Percentiles rank a stretch among this genome's conserved stretches.
Evolutionary conservation across 1,284 basidiomycete genomes (phyloP).

Genomic region (Trametes versicolor): DNA sequence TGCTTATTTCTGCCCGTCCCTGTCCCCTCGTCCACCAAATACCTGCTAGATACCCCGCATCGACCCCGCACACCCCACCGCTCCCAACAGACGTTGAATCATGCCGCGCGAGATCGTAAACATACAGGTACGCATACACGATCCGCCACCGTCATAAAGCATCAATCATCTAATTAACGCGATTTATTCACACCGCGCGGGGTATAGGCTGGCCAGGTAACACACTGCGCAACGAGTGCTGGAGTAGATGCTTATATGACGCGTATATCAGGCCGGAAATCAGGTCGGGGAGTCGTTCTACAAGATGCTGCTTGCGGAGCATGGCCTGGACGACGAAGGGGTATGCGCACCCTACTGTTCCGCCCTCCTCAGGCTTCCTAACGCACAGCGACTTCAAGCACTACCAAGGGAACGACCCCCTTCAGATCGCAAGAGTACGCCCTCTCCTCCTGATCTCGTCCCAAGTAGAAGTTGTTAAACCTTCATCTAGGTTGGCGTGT

Average conservation of each 20-base stretch:
- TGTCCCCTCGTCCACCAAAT: neutral
- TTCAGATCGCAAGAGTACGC: constrained; percentile 57
- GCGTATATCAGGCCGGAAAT: constrained; percentile 64
- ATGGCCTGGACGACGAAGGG: constrained; percentile 77
- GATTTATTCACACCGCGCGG: neutral
- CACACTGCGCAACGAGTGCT: neutral
- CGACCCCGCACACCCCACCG: neutral
- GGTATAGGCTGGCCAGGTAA: constrained; percentile 31
- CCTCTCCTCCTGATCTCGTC: constrained; percentile 9
- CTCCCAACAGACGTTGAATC: neutral
- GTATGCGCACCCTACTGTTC: constrained; percentile 51
- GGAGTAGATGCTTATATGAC: neutral
- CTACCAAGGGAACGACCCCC: constrained; percentile 58
- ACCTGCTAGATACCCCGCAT: too few species aligned
- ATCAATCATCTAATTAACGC: constrained; percentile 7
- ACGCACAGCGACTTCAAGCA: constrained; percentile 43
- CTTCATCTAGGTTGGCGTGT: constrained; percentile 67
- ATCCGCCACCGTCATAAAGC: constrained; percentile 4
- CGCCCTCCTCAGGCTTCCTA: neutral
- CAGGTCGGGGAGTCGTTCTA: constrained; percentile 85
- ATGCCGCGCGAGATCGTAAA: constrained; percentile 36
- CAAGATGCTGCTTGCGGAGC: constrained; percentile 82
- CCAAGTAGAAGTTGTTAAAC: too few species aligned
- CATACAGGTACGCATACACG: constrained; percentile 28
- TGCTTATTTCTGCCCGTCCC: too few species aligned